These are phyloP conservation scores for Picochlorum sp. DNA, from an alignment of 139 green algal species.

Conservation along the genomic window DNA sequence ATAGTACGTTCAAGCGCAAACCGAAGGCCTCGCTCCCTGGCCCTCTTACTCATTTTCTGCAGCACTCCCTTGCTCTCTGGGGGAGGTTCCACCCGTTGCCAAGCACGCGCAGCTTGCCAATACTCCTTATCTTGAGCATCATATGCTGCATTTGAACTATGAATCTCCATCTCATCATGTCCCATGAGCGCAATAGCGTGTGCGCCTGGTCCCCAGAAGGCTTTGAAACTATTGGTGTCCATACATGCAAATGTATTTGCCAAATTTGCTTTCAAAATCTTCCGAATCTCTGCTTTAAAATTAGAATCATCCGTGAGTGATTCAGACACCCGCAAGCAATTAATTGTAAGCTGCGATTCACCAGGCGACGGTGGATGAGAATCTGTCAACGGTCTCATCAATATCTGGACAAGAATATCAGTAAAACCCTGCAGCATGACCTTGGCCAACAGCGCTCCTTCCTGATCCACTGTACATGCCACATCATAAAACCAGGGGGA, in stretches of 20 bases:
- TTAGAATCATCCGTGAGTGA: slow-evolving; percentile 37
- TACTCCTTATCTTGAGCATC: too few relatives aligned
- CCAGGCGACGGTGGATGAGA: background rate
- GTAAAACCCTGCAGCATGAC: slow-evolving; percentile 13
- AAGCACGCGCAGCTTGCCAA: background rate
- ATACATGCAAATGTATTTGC: slow-evolving; percentile 13
- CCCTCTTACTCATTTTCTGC: too few relatives aligned
- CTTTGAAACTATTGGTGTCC: background rate
- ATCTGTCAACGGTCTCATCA: slow-evolving; percentile 20
- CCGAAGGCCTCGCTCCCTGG: background rate
- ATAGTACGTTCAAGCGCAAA: slow-evolving; percentile 22
- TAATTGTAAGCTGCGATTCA: slow-evolving; percentile 30
- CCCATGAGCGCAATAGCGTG: background rate
- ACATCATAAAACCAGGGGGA: slow-evolving; percentile 19
- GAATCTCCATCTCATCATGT: background rate
- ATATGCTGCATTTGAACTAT: slow-evolving; percentile 1
- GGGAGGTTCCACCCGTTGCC: background rate
- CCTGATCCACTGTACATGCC: background rate
- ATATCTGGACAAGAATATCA: slow-evolving; percentile 18
- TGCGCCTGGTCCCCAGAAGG: slow-evolving; percentile 12
- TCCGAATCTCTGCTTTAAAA: slow-evolving; percentile 17
- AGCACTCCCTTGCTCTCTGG: background rate
- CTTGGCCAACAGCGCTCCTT: slow-evolving; percentile 12
- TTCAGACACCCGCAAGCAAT: slow-evolving; percentile 28
- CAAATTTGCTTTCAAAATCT: slow-evolving; percentile 10